A percentile compares a stretch with the other conserved stretches of the same genome.
These are phyloP conservation scores for Ustilago nuda DNA, from an alignment of 1,284 basidiomycete species.

Conservation along the genomic window DNA sequence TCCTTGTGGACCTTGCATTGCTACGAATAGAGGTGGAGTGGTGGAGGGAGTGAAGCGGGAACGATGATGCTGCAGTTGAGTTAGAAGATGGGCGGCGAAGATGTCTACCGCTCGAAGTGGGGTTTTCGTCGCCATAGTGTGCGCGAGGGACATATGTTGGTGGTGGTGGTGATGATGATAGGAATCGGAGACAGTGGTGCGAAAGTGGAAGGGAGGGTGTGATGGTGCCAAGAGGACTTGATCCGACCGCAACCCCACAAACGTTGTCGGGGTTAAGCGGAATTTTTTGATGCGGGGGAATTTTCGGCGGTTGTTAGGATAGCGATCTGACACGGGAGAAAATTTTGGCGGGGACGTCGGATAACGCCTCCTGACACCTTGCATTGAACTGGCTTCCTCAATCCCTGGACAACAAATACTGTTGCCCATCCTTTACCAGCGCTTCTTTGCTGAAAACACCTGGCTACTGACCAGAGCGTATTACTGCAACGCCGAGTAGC, in stretches of 20 bases:
- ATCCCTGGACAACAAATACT: neutral
- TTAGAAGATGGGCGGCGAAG: slow-evolving; percentile 32
- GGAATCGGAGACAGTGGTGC: neutral
- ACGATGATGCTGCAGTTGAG: slow-evolving; percentile 20
- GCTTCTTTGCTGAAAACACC: too few relatives aligned
- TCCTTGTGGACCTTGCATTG: slow-evolving; percentile 52
- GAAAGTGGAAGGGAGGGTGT: neutral
- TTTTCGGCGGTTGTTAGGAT: neutral
- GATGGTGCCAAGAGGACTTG: slow-evolving; percentile 1
- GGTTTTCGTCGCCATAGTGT: slow-evolving; percentile 10
- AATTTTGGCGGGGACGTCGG: neutral
- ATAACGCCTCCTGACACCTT: slow-evolving; percentile 1
- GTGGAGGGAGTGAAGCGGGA: slow-evolving; percentile 3
- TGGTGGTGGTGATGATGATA: neutral
- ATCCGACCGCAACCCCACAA: neutral
- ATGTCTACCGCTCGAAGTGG: slow-evolving; percentile 27
- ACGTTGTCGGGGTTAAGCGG: neutral
- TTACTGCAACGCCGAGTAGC: too few relatives aligned
- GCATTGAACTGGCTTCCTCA: neutral
- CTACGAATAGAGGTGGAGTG: slow-evolving; percentile 36
- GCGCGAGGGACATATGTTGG: neutral
- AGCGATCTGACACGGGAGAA: neutral
- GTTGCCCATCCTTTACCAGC: too few relatives aligned
- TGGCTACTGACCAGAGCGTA: too few relatives aligned
- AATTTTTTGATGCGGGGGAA: neutral